Evolutionary conservation across 202 grass and related monocot species (phyloP).

Genomic region (Eragrostis tef): DNA sequence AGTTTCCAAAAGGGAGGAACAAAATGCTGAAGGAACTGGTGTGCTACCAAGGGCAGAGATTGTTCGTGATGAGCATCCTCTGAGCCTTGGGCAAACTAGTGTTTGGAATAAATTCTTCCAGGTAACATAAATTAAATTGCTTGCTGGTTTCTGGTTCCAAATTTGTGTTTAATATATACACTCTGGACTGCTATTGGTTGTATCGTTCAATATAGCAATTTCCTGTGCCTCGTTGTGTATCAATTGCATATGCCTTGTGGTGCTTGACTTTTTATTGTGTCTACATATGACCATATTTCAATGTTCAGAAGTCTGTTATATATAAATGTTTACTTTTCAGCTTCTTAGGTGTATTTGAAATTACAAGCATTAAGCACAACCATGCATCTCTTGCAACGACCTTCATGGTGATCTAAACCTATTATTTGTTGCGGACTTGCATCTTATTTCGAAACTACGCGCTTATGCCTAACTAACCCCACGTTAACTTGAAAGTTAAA

Average conservation of each 20-base stretch:
- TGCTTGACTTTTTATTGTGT: neutral
- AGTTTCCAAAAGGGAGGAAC: constrained; percentile 56
- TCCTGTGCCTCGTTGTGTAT: too few species aligned
- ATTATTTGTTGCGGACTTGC: neutral
- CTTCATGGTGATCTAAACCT: constrained; percentile 4
- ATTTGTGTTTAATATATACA: neutral
- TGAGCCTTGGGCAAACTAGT: constrained; percentile 89
- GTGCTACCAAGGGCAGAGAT: constrained; percentile 81
- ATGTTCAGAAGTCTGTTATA: neutral
- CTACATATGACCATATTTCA: constrained; percentile 8
- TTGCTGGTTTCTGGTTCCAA: constrained; percentile 3
- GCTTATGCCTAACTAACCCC: neutral
- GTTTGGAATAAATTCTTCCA: constrained; percentile 98
- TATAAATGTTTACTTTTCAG: neutral
- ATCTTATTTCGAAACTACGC: neutral
- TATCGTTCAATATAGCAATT: neutral
- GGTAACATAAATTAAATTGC: constrained; percentile 52
- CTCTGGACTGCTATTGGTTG: neutral
- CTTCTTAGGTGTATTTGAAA: neutral
- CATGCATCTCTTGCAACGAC: neutral
- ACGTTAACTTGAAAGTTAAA: neutral
- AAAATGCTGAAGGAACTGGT: constrained; percentile 62
- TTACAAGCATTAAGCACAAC: neutral
- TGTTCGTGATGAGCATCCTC: constrained; percentile 79
- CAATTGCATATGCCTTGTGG: neutral